Evolutionary conservation across 805 yeast species (phyloP), one percentile per base, ranked within the genome.

Genomic region (Saccharomycopsis sp.): DNA sequence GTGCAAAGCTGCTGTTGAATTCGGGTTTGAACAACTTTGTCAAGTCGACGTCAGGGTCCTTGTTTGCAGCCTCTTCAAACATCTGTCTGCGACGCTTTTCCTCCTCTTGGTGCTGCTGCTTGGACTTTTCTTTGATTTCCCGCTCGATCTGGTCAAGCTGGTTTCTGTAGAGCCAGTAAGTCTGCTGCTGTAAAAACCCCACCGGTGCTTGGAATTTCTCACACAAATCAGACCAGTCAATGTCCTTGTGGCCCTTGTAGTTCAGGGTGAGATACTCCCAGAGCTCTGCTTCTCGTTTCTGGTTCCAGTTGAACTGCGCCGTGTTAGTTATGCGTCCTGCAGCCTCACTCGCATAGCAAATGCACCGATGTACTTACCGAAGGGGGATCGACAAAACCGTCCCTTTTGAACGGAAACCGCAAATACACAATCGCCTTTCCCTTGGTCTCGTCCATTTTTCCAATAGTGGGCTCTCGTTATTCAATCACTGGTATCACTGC

Each of bases 401-500:
- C 65, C 34, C 80, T 67, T n/a, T 71, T 66, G 3, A 74, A 73
- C 24, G 76, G 75, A 15, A 77, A 72, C 51, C 79, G 72, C 41
- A 79, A 68, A 62, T 77, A 79, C 3, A 79, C 79, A 7, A 71
- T 62, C 1, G 72, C 71, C 44, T 56, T 51, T 12, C 58, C 55
- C 29, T 51, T 53, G 24, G 21, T 44, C 16, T 44, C 48, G 21
- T 50, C 29, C 47, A 18, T 40, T 59, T 55, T 2, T 20, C 51
- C 16, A 7, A 5, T 29, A n/a, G n/a, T n/a, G n/a, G 37, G 5
- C 37, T 29, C 37, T 29, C 37, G 37, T 29, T 29, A 29, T 29
- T 29, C 37, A 12, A 29, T 29, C n/a, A n/a, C n/a, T n/a, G n/a
- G n/a, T n/a, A n/a, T n/a, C n/a, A n/a, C n/a, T n/a, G n/a, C n/a